A percentile compares a stretch with the other conserved stretches of the same genome.
Evolutionary conservation across 75 land plant genomes (phyloP).

Genomic region (Picea glauca): DNA sequence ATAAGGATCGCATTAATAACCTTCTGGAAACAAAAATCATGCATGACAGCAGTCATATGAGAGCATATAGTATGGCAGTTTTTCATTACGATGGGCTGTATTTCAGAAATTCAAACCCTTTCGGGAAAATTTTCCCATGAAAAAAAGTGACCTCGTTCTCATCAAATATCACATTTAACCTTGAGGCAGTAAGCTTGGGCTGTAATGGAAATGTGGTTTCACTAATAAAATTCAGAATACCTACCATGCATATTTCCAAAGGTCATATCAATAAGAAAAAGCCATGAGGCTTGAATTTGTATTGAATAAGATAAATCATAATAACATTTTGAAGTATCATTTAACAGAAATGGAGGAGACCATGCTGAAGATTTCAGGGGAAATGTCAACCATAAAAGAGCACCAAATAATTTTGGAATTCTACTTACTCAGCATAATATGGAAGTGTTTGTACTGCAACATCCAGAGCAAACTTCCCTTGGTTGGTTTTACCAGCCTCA

Average conservation of each 20-base stretch:
- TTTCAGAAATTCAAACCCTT: not conserved
- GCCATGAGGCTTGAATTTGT: not conserved
- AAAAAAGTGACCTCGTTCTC: too few relatives aligned
- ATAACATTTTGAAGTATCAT: not conserved
- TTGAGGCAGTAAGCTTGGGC: too few relatives aligned
- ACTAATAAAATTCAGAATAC: not conserved
- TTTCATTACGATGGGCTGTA: too few relatives aligned
- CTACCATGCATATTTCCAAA: not conserved
- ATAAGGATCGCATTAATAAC: too few relatives aligned
- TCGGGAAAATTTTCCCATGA: not conserved
- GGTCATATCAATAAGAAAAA: not conserved
- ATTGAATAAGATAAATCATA: not conserved
- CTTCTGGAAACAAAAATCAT: too few relatives aligned
- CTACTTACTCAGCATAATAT: constrained; percentile 64
- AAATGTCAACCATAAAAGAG: not conserved
- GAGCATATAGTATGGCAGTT: too few relatives aligned
- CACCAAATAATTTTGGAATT: not conserved
- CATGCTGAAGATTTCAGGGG: not conserved
- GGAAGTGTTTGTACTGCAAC: constrained; percentile 84
- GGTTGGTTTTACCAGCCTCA: constrained; percentile 75
- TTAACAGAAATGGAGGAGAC: not conserved
- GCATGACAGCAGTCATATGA: too few relatives aligned
- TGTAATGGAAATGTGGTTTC: too few relatives aligned
- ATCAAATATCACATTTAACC: too few relatives aligned
- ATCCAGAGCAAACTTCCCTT: constrained; percentile 91